Base-by-base conservation (phyloP, 768 basidiomycete genomes). In the Phlebiopsis gigantea region DNA sequence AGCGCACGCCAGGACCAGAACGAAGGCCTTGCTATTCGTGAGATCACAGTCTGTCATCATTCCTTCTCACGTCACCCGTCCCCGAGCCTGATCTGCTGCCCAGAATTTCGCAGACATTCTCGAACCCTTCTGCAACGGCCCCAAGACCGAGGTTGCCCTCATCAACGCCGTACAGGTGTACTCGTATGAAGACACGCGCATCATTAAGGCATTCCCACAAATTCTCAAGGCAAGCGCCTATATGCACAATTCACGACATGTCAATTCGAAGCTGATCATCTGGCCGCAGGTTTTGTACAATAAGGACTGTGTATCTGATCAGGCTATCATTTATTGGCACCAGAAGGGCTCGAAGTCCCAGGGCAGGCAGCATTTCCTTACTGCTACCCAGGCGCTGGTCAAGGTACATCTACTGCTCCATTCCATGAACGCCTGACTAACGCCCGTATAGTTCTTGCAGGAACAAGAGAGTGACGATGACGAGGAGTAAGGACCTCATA, bases 251-350 rank as follows among this genome's bases (percentile, higher is more conserved):
- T 39, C 34, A 39, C 12, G 34, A 17, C 34, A 17, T 12, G 34
- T 39, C 12, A 17, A 10, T 9, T 39, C 31, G 34, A 39, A 39
- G 17, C 48, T 57, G 50, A 59, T 41, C 19, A 31, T 17, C 31
- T 1, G 19, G 1, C 1, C 19, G 43, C 65, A 93, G 91, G 87
- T 95, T 64, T 78, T 98, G 71, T 98, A 97, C 76, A 95, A 95
- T 75, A 86, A 90, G 66, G 96, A 99, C 65, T 93, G 93, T 72
- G 80, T 98, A 64, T 90, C 93, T 55, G 93, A 95, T 67, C 88
- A 95, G 68, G 94, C 95, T 59, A 95, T 99, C 66, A 88, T 98
- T 58, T 98, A 97, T 72, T 99, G 96, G 96, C 79, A 93, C 73
- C 87, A 91, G 75, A 99, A 99, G 74, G 96, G 97, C 51, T 89